Percentiles rank a stretch among this genome's conserved stretches.
Conservation (phyloP, 257 asterid genomes). For the Oldenlandia corymbosa region DNA sequence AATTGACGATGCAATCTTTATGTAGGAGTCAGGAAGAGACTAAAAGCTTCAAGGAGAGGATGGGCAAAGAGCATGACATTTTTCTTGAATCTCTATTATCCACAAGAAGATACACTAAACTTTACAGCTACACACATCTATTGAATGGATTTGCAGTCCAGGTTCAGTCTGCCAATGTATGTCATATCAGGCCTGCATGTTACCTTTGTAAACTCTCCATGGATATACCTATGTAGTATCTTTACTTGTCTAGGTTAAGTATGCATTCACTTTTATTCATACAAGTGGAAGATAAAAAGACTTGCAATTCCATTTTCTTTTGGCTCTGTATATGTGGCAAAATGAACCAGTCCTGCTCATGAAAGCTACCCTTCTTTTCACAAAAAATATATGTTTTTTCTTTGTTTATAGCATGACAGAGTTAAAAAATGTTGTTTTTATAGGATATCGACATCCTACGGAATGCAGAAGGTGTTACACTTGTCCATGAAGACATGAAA, state of each 20-base stretch:
- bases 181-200: neutral
- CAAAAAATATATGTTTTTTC: neutral
- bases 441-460: conserved; percentile 39
- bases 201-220: neutral
- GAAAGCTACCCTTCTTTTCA: neutral
- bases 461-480: conserved; percentile 36
- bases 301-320: no score
- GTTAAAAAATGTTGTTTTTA: neutral
- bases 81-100: conserved; percentile 44
- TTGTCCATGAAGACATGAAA: conserved; percentile 44
- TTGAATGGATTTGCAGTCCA: conserved; percentile 60
- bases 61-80: conserved; percentile 27
- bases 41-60: conserved; percentile 15
- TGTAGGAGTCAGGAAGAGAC: conserved; percentile 22
- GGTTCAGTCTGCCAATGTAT: conserved; percentile 35
- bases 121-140: conserved; percentile 63
- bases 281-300: neutral
- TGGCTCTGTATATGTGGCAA: neutral
- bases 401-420: neutral
- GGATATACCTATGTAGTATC: neutral
- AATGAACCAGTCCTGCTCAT: neutral
- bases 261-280: neutral
- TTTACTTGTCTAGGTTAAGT: neutral
- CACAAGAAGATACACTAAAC: conserved; percentile 37
- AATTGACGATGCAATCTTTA: neutral